Evolutionary conservation across 306 rosid genomes (phyloP).

Genomic region (Pueraria montana): DNA sequence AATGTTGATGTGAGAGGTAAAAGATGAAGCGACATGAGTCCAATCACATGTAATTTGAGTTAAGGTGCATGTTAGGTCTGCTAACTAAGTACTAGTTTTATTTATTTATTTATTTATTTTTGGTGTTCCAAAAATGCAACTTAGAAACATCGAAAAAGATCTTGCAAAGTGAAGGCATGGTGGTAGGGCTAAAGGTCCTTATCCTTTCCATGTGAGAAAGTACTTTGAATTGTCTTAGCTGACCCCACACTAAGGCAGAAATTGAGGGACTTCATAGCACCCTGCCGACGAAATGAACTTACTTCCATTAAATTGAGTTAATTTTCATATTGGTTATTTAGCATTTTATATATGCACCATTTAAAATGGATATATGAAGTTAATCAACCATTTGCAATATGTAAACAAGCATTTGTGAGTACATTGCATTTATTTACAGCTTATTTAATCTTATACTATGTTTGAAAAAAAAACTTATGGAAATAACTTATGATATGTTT

Average conservation of each 20-base stretch:
- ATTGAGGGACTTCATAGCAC: not conserved
- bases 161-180: not conserved
- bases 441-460: not conserved
- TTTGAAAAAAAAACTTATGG: not conserved
- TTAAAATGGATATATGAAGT: not conserved
- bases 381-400: not conserved
- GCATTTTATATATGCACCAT: not conserved
- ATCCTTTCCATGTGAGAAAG: slow-evolving; percentile 43
- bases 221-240: not conserved
- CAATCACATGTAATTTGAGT: not conserved
- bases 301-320: not conserved
- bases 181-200: slow-evolving; percentile 40
- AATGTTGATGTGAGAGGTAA: not conserved
- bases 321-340: not conserved
- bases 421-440: too few relatives aligned
- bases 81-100: not conserved
- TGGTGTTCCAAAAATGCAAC: not conserved
- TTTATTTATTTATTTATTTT: not conserved
- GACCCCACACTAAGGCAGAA: slow-evolving; percentile 19
- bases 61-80: not conserved
- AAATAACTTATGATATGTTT: not conserved
- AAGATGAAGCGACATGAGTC: not conserved
- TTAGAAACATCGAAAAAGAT: slow-evolving; percentile 35
- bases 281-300: slow-evolving; percentile 48
- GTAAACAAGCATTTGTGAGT: too few relatives aligned